Evolutionary conservation across 768 basidiomycete species (phyloP), one percentile per base, ranked within the genome.

Genomic region (Suillus discolor): DNA sequence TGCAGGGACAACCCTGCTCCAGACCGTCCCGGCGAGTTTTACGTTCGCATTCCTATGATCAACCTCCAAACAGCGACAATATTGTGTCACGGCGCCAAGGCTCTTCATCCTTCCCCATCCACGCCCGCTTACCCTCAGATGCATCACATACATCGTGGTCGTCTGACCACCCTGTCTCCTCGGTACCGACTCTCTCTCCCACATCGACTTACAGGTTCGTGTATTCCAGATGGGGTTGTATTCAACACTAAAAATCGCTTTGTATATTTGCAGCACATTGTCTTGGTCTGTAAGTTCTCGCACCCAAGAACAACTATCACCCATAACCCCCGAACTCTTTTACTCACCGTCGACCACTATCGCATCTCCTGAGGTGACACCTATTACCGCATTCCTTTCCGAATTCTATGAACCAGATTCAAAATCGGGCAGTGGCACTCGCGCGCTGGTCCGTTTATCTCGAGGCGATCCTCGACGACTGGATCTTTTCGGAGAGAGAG

Each of bases 171-270:
- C 61, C 70, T 41, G 59, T 68, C 7, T 68, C 75, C 2, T 73
- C 74, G n/a, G 65, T n/a, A 36, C 20, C 34, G 6, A 55, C 54
- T 2, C 34, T 70, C 15, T 70, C 74, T 4, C 75, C 76, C n/a
- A 65, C 65, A 55, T 76, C 73, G 36, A 45, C 63, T 18, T 69
- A 65, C 65, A 76, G 75, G 75, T 77, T 42, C 11, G 75, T 63
- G 18, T 8, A 20, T 39, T 42, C 20, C 20, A n/a, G 23, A 16
- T 18, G 31, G 20, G 1, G 34, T 4, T 31, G 28, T 47, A 9
- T 6, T 25, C n/a, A 38, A 23, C 38, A 13, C 44, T 45, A 25
- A 57, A 34, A 31, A 13, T 51, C 42, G 11, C 31, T 34, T 51
- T 34, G 20, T 34, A 41, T 44, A 38, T 18, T 16, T 67, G 71